These are phyloP conservation scores for Suillus fuscotomentosus DNA, from an alignment of 768 basidiomycete species.

Conservation along the genomic window DNA sequence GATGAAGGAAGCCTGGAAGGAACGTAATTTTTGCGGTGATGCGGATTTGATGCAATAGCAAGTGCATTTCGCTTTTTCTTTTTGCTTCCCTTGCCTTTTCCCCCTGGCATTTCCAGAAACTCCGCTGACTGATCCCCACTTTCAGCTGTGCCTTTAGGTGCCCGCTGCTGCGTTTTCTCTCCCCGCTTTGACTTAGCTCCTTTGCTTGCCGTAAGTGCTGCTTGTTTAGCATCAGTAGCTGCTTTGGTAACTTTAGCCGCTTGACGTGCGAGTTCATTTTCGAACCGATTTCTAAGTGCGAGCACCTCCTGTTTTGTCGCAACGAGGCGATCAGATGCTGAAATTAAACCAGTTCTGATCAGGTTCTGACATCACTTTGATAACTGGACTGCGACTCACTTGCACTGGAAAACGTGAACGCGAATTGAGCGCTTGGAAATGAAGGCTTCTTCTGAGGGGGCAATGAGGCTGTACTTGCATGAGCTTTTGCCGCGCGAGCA, in stretches of 20 bases:
- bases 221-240: constrained; percentile 51
- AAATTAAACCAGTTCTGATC: constrained; percentile 25
- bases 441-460: constrained; percentile 29
- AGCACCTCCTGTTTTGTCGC: constrained; percentile 70
- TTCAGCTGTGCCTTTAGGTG: constrained; percentile 25
- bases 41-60: constrained; percentile 93
- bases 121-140: constrained; percentile 37
- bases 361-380: constrained; percentile 22
- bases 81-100: constrained; percentile 45
- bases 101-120: constrained; percentile 36
- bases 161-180: constrained; percentile 39
- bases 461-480: constrained; percentile 7
- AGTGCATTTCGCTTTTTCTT: constrained; percentile 94
- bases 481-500: constrained; percentile 40
- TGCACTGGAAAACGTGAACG: constrained; percentile 58
- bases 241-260: constrained; percentile 53
- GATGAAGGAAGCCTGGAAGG: constrained; percentile 74
- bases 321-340: constrained; percentile 72
- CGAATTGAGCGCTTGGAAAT: constrained; percentile 55
- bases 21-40: constrained; percentile 92
- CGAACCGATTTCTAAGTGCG: constrained; percentile 64
- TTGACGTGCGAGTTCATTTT: constrained; percentile 71
- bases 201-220: constrained; percentile 38
- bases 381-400: constrained; percentile 56
- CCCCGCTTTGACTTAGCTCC: constrained; percentile 36